These are phyloP conservation scores for Nicotiana paniculata DNA, from an alignment of 257 asterid genomes.

Conservation along the genomic window DNA sequence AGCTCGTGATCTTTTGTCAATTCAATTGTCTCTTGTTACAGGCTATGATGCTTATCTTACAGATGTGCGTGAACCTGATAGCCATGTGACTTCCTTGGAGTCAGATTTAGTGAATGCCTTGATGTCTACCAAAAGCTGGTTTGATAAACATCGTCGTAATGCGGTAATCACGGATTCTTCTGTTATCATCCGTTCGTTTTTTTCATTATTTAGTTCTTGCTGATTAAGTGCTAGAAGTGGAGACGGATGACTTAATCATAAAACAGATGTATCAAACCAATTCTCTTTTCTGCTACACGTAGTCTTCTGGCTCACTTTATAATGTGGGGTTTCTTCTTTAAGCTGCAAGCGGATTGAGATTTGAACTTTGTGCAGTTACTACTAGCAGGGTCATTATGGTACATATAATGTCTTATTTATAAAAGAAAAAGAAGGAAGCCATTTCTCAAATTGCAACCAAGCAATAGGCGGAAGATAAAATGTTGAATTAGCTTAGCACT, in stretches of 20 bases:
- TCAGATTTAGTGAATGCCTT: constrained; percentile 13
- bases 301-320: background rate
- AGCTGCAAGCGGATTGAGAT: background rate
- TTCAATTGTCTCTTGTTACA: constrained; percentile 7
- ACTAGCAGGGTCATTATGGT: background rate
- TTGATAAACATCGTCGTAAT: background rate
- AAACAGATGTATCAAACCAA: background rate
- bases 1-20: constrained; percentile 19
- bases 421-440: background rate
- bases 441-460: constrained; percentile 2
- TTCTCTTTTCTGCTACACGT: background rate
- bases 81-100: background rate
- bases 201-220: background rate
- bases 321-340: constrained; percentile 4
- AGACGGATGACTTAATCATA: background rate
- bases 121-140: constrained; percentile 17
- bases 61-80: background rate
- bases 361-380: background rate
- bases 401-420: background rate
- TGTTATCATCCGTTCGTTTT: background rate
- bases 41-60: constrained; percentile 13
- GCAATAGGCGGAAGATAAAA: background rate
- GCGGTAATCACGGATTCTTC: constrained; percentile 4
- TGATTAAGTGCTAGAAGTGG: background rate
- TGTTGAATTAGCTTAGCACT: background rate